Evolutionary conservation across 2,329 filamentous ascomycete genomes (phyloP), one percentile per base, ranked within the genome.

Genomic region (Pseudogymnoascus sp.): DNA sequence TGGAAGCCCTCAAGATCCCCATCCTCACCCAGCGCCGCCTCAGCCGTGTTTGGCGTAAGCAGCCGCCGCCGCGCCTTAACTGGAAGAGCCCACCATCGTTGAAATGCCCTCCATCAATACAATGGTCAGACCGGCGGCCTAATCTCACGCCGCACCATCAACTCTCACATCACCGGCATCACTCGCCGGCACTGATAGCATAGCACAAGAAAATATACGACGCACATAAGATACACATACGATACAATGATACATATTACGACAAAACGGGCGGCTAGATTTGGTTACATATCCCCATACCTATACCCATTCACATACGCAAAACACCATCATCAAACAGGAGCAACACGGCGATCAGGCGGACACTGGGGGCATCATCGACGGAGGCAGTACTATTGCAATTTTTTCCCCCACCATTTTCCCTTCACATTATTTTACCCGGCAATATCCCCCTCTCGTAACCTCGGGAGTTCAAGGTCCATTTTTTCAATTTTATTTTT

Each of bases 221-320:
- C 42, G 7, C 6, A 50, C 21, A 50, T 29, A 50, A 29, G 44
- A 50, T 29, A 53, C 15, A 44, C 21, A 53, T 53, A 53, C 46
- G 46, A 53, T 31, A 31, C 26, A 53, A 53, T 17, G 26, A 53
- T 53, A 53, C 11, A 53, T 53, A 53, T 31, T 31, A 53, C 26
- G 46, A 53, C 9, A 53, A 19, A 53, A 31, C 5, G 1, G 26
- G 46, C 23, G 46, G 26, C 46, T 31, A 53, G 23, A 53, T 53
- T 53, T 53, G 46, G n/a, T 33, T 53, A 31, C 46, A 53, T 53
- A 53, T 31, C 10, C 46, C 46, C 9, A 33, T 53, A 53, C 46
- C 26, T 33, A 53, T 53, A 53, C 46, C 46, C 46, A 53, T 53
- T 53, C 46, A 53, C 46, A 53, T 53, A 53, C 26, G 46, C 26